Percentiles rank a stretch among this genome's conserved stretches.
Conservation (phyloP, 169 alveolate genomes). For the Plasmodium relictum region DNA sequence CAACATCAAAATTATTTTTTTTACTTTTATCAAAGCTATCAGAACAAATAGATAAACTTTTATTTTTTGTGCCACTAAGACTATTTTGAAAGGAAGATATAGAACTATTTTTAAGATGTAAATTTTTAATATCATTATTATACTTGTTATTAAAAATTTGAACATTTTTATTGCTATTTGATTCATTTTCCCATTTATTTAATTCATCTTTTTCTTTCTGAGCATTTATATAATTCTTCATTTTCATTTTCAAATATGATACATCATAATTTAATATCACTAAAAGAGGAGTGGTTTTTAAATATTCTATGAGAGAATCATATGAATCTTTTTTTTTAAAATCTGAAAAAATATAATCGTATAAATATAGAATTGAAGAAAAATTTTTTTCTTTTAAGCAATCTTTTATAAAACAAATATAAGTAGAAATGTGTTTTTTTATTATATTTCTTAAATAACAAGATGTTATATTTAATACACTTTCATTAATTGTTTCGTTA, state of each 20-base stretch:
- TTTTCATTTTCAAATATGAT: conserved; percentile 44
- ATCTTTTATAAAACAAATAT: conserved; percentile 51
- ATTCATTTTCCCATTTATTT: background rate
- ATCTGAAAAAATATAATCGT: conserved; percentile 74
- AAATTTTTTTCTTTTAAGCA: conserved; percentile 33
- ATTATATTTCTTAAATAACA: conserved; percentile 31
- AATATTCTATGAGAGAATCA: conserved; percentile 15
- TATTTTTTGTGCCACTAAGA: background rate
- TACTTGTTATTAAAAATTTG: background rate
- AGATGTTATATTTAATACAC: conserved; percentile 42
- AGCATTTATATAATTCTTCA: background rate
- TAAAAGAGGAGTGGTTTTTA: conserved; percentile 37
- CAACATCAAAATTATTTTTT: conserved; percentile 26
- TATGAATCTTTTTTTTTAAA: conserved; percentile 33
- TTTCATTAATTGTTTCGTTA: background rate
- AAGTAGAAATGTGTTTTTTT: conserved; percentile 17
- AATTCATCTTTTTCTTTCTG: conserved; percentile 11
- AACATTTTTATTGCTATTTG: background rate
- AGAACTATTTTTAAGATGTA: background rate
- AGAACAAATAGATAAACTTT: background rate
- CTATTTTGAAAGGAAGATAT: background rate
- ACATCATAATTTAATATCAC: conserved; percentile 36
- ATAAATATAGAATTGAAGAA: conserved; percentile 57
- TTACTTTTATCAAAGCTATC: conserved; percentile 39
- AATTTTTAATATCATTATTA: conserved; percentile 11